These are phyloP conservation scores for Alternaria atra DNA, from an alignment of 2,329 filamentous ascomycete genomes.

Conservation along the genomic window DNA sequence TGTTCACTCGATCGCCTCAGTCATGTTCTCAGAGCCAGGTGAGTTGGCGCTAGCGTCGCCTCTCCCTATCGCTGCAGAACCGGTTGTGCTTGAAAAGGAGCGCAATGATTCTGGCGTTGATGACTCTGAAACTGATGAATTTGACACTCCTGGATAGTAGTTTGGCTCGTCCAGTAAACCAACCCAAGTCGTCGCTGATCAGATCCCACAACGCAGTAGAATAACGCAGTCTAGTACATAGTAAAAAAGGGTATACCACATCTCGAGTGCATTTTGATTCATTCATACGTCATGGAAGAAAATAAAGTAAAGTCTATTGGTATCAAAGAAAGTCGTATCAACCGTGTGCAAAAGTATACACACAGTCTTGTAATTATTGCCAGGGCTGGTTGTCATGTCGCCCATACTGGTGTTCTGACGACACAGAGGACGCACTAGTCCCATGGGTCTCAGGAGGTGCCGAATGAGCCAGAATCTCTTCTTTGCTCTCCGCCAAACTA, in stretches of 20 bases:
- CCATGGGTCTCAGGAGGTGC: conserved; percentile 11
- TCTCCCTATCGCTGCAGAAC: neutral
- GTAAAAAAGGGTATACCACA: neutral
- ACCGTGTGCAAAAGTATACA: neutral
- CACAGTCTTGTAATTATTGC: neutral
- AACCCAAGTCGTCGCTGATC: too few relatives aligned
- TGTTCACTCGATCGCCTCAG: neutral
- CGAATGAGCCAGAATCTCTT: conserved; percentile 21
- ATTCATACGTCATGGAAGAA: neutral
- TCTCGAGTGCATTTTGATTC: neutral
- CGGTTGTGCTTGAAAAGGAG: neutral
- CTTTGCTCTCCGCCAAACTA: conserved; percentile 27
- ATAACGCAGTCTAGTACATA: too few relatives aligned
- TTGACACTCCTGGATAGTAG: neutral
- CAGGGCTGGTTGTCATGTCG: conserved; percentile 18
- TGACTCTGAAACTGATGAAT: neutral
- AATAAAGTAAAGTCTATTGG: conserved; percentile 1
- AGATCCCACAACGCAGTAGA: too few relatives aligned
- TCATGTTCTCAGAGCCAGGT: conserved; percentile 3
- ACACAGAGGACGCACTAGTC: conserved; percentile 22
- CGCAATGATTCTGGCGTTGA: neutral
- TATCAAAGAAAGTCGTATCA: conserved; percentile 1
- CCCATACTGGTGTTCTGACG: conserved; percentile 22
- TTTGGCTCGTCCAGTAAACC: neutral
- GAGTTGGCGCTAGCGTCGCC: conserved; percentile 2